Percentiles rank a stretch among this genome's conserved stretches.
Evolutionary conservation across 2,329 filamentous ascomycete genomes (phyloP).

Genomic region (Paecilomyces dactylethromorphus): DNA sequence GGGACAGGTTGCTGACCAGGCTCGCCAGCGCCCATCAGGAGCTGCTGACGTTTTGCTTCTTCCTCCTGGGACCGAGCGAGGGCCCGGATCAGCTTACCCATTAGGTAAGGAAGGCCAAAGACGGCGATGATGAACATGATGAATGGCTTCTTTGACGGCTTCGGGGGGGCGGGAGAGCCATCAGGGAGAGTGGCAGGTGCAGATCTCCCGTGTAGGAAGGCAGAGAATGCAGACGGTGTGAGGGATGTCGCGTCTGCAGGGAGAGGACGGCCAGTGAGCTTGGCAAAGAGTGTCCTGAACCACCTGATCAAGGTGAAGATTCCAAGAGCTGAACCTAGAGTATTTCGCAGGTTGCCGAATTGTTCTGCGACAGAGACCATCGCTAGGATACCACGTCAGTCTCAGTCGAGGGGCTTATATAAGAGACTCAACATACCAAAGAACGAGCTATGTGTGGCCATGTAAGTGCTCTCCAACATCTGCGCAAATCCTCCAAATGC

Average conservation of each 20-base stretch:
- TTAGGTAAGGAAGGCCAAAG: slow-evolving; percentile 91
- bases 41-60: slow-evolving; percentile 50
- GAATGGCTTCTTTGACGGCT: slow-evolving; percentile 88
- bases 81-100: slow-evolving; percentile 89
- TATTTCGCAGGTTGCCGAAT: slow-evolving; percentile 87
- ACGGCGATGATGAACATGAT: slow-evolving; percentile 92
- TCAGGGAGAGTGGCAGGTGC: slow-evolving; percentile 49
- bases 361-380: slow-evolving; percentile 99
- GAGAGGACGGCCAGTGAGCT: slow-evolving; percentile 82
- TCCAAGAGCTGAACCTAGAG: slow-evolving; percentile 84
- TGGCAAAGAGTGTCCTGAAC: slow-evolving; percentile 85
- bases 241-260: slow-evolving; percentile 81
- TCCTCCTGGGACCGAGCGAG: slow-evolving; percentile 80
- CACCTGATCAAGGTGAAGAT: slow-evolving; percentile 96
- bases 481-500: slow-evolving; percentile 97
- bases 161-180: slow-evolving; percentile 59
- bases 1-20: slow-evolving; percentile 36
- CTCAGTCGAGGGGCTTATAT: slow-evolving; percentile 5
- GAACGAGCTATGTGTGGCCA: slow-evolving; percentile 98
- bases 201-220: slow-evolving; percentile 66
- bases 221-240: slow-evolving; percentile 84
- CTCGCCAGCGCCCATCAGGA: slow-evolving; percentile 47
- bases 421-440: slow-evolving; percentile 63
- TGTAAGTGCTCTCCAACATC: slow-evolving; percentile 99
- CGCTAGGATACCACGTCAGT: slow-evolving; percentile 47